phyloP scores from a whole-genome alignment of 1,139 yeast species.

The Schizosaccharomyces versatilis region DNA sequence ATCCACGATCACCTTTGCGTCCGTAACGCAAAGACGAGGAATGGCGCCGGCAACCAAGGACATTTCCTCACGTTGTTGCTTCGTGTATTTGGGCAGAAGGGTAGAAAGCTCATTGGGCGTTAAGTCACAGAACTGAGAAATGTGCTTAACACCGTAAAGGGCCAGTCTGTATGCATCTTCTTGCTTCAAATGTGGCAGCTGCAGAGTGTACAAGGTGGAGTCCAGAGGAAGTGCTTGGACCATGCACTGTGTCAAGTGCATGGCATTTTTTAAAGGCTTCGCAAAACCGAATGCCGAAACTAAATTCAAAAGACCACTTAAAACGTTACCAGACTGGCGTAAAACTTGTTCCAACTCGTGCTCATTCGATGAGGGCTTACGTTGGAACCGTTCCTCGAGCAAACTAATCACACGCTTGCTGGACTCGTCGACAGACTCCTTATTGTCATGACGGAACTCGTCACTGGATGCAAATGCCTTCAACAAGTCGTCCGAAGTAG shows the following conservation, averaged over 20 bases:
- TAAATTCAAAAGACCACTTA: conserved; percentile 58
- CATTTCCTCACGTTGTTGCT: conserved; percentile 27
- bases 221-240: conserved; percentile 59
- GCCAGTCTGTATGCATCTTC: conserved; percentile 21
- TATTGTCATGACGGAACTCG: conserved; percentile 29
- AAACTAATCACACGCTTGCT: conserved; percentile 2
- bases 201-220: conserved; percentile 32
- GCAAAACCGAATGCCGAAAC: conserved; percentile 57
- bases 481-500: conserved; percentile 35
- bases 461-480: conserved; percentile 39
- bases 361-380: conserved; percentile 22
- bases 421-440: not conserved
- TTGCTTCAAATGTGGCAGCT: conserved; percentile 50
- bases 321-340: conserved; percentile 28
- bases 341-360: conserved; percentile 22
- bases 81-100: conserved; percentile 31
- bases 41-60: conserved; percentile 39
- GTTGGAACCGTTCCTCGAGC: conserved; percentile 28
- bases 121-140: conserved; percentile 46
- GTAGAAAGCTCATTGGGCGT: conserved; percentile 33
- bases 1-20: conserved; percentile 62
- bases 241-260: conserved; percentile 49
- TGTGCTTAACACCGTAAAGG: conserved; percentile 27
- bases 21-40: conserved; percentile 48
- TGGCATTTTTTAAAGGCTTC: conserved; percentile 38